Base-by-base conservation (phyloP, 2,329 filamentous ascomycete species). In the Botrytis aclada region DNA sequence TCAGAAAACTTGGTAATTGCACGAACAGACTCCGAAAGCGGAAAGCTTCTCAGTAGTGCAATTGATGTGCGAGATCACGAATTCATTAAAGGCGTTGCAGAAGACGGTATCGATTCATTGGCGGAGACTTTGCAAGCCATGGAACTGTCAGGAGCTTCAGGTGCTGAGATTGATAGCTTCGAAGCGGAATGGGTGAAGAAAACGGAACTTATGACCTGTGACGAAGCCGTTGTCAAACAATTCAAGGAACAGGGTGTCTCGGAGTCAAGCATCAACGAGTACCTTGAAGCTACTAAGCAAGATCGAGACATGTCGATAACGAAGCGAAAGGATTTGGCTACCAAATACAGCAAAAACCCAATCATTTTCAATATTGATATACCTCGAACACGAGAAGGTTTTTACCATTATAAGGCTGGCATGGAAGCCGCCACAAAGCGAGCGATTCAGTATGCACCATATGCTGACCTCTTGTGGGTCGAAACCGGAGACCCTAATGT, bases 61-160 rank as follows among this genome's bases (percentile, higher is more conserved):
- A 92, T 99, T 75, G 96, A 99, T 80, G 92, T 94, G 9, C 92
- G 96, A 73, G 96, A 99, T 80, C 96, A 99, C 82, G 95, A 98
- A 82, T 98, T 95, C 84, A 97, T 99, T 79, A 90, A 97, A 37
- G 95, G 95, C 71, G 89, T 97, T 5, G 88, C 93, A 0, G 92
- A 96, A 77, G 82, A 86, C 18, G 86, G 90, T n/a, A 86, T 90
- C 14, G 91, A 94, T 77, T 93, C 95, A 3, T 86, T 98, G 6
- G 92, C 95, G 32, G 96, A 98, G 82, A 93, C 92, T 0, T 86
- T 99, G 47, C 95, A 98, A 80, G 88, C 88, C 37, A 97, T 98
- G 94, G 96, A 99, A 81, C 85, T 90, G 71, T 84, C 87, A 47
- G 96, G 96, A 51, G 93, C 93, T 0, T 84, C 88, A 0, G 92